Evolutionary conservation across 164 flowering plant species (phyloP).

Genomic region (Piper longum): DNA sequence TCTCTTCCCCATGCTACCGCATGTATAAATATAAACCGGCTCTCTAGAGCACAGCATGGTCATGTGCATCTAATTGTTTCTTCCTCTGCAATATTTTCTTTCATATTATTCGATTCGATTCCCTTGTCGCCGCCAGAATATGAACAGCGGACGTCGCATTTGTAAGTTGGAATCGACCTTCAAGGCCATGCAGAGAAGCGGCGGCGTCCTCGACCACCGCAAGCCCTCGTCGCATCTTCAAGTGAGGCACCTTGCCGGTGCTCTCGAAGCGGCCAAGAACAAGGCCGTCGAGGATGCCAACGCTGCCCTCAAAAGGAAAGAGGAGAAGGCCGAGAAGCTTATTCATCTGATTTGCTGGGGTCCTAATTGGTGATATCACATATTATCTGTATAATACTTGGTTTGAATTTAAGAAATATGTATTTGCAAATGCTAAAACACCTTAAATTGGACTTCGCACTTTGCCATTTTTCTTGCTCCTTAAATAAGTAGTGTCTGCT

Average conservation of each 20-base stretch:
- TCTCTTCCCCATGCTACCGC: background rate
- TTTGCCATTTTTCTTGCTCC: too few species aligned
- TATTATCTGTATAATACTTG: background rate
- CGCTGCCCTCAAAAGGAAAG: conserved; percentile 3
- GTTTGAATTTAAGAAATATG: too few species aligned
- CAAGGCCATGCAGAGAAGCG: conserved; percentile 7
- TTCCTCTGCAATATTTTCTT: background rate
- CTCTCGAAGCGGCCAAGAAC: background rate
- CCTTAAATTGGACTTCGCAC: too few species aligned
- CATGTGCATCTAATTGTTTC: background rate
- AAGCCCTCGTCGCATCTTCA: conserved; percentile 3
- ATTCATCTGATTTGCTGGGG: conserved; percentile 25
- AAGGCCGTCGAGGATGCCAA: conserved; percentile 5
- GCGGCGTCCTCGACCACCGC: conserved; percentile 3
- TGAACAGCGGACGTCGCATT: conserved; percentile 1
- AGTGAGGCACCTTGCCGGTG: conserved; percentile 2
- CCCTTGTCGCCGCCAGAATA: conserved; percentile 1
- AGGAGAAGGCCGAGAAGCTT: conserved; percentile 11
- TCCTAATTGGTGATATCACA: conserved; percentile 9
- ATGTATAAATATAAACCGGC: background rate
- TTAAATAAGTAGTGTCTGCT: too few species aligned
- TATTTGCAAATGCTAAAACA: too few species aligned
- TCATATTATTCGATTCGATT: background rate
- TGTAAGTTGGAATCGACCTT: conserved; percentile 5
- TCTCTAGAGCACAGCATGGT: background rate